phyloP scores from a whole-genome alignment of 139 green algal genomes.

The Penium margaritaceum region DNA sequence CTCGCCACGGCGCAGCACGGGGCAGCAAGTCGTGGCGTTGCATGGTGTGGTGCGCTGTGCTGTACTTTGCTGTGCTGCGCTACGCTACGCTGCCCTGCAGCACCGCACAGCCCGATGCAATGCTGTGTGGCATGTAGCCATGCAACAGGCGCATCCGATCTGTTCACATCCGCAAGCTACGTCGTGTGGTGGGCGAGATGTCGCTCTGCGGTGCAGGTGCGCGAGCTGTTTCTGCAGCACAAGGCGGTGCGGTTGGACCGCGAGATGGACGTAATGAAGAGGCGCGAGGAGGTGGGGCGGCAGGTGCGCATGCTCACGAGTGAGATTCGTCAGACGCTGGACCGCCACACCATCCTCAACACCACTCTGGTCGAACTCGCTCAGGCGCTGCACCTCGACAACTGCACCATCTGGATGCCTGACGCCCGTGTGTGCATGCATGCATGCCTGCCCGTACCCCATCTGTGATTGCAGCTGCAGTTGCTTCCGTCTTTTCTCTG shows the following conservation, averaged over 20 bases:
- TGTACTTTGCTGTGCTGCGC: no score
- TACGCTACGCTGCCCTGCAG: no score
- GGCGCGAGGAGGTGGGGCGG: conserved; percentile 25
- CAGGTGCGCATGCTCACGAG: conserved; percentile 40
- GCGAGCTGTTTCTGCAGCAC: conserved; percentile 35
- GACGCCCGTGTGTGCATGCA: neutral
- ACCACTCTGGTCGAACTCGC: conserved; percentile 30
- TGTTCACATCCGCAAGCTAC: no score
- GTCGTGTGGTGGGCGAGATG: no score
- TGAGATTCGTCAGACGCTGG: conserved; percentile 29
- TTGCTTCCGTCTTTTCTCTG: no score
- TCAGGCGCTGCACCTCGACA: conserved; percentile 20
- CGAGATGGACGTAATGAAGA: conserved; percentile 20
- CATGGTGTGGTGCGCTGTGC: no score
- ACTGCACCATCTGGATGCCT: conserved; percentile 41
- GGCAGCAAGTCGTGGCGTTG: no score
- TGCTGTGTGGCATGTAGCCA: no score
- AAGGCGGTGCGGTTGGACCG: conserved; percentile 34
- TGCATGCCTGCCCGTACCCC: neutral
- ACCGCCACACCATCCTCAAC: conserved; percentile 38
- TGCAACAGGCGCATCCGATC: no score
- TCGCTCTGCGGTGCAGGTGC: no score
- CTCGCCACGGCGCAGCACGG: no score
- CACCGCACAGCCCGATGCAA: no score
- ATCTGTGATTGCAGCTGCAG: neutral